phyloP scores from a whole-genome alignment of 148 eudicot species.

The Camellia sinensis region DNA sequence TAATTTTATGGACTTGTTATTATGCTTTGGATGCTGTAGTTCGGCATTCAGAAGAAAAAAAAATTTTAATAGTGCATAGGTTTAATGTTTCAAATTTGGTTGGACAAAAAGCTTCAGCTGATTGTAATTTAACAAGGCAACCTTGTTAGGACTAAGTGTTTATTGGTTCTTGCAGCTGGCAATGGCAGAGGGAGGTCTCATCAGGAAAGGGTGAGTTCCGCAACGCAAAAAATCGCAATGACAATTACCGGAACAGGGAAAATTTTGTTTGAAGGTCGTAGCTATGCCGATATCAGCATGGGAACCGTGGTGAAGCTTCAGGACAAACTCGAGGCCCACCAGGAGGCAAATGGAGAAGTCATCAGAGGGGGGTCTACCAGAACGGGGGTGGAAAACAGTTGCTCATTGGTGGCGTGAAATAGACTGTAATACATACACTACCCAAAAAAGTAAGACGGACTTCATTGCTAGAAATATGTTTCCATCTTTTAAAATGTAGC shows the following conservation, averaged over 20 bases:
- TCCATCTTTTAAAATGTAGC: background rate
- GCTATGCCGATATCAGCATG: constrained; percentile 31
- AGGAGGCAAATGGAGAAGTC: constrained; percentile 21
- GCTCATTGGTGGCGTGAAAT: constrained; percentile 18
- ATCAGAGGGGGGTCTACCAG: constrained; percentile 25
- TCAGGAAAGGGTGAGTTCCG: constrained; percentile 47
- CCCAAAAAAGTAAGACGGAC: background rate
- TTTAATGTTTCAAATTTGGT: background rate
- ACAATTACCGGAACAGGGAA: constrained; percentile 21
- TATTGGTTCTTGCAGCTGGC: constrained; percentile 31
- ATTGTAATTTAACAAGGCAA: too few species aligned
- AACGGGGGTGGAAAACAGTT: constrained; percentile 29
- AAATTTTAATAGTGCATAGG: background rate
- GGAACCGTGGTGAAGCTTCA: constrained; percentile 20
- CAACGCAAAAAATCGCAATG: constrained; percentile 44
- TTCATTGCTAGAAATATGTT: constrained; percentile 4
- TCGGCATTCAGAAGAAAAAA: too few species aligned
- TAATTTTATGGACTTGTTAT: too few species aligned
- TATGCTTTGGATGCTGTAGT: background rate
- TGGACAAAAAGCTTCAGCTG: background rate
- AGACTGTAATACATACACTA: background rate
- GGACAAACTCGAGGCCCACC: constrained; percentile 21
- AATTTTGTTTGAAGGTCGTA: constrained; percentile 37
- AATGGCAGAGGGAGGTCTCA: constrained; percentile 30
- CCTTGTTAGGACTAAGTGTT: background rate